Conservation (phyloP, 768 basidiomycete species). For the button mushroom (Agaricus bisporus) region DNA sequence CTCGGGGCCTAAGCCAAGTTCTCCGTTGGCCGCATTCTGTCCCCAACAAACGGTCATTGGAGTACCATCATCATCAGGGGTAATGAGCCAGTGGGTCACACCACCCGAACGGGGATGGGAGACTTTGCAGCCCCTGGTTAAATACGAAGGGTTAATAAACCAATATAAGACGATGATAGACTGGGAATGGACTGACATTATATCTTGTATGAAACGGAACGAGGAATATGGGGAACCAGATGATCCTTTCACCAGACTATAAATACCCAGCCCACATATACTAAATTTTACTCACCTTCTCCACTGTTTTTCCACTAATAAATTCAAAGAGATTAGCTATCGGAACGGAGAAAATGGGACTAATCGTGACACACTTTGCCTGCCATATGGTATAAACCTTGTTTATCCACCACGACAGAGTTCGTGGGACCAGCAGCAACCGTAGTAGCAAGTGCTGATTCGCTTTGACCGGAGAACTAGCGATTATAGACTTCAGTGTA, state of each 20-base stretch:
- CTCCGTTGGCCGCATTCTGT: constrained; percentile 83
- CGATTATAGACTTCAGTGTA: not conserved
- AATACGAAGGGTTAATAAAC: not conserved
- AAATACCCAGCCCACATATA: not conserved
- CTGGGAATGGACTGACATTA: constrained; percentile 49
- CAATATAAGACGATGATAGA: not conserved
- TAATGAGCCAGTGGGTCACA: constrained; percentile 81
- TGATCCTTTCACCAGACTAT: constrained; percentile 48
- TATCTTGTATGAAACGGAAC: constrained; percentile 83
- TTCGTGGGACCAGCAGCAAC: constrained; percentile 80
- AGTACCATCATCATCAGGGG: constrained; percentile 67
- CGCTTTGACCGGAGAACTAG: constrained; percentile 74
- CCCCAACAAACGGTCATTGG: constrained; percentile 85
- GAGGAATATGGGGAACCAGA: constrained; percentile 83
- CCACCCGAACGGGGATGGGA: constrained; percentile 69
- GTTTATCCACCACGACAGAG: constrained; percentile 78
- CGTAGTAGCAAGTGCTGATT: constrained; percentile 51
- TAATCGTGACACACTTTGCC: constrained; percentile 49
- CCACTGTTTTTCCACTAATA: constrained; percentile 90
- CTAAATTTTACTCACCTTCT: constrained; percentile 50
- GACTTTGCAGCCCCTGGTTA: constrained; percentile 71
- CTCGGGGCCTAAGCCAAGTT: constrained; percentile 75
- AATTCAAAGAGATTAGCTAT: not conserved
- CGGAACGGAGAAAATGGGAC: not conserved
- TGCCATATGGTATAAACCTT: constrained; percentile 85